Evolutionary conservation across 768 basidiomycete genomes (phyloP).

Genomic region (Termitomyces sp.): DNA sequence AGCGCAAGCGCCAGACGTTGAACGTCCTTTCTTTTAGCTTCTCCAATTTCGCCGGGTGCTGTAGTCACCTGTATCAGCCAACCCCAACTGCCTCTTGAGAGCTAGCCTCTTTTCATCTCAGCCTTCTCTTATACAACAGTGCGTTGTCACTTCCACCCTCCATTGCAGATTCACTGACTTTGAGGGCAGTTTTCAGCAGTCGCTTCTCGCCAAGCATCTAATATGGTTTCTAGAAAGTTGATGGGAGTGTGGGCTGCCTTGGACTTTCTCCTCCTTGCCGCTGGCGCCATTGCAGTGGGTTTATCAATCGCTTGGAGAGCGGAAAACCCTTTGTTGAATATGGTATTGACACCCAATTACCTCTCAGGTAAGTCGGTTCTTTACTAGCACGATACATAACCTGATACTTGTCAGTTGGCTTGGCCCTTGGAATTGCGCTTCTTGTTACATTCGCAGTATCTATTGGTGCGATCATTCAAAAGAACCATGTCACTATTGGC

Average conservation of each 20-base stretch:
- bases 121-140: slow-evolving; percentile 1
- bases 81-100: slow-evolving; percentile 48
- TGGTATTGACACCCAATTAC: slow-evolving; percentile 57
- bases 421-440: slow-evolving; percentile 63
- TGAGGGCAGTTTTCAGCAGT: neutral
- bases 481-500: slow-evolving; percentile 63
- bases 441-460: slow-evolving; percentile 69
- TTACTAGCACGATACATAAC: neutral
- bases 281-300: slow-evolving; percentile 60
- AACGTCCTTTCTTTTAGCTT: slow-evolving; percentile 50
- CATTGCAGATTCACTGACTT: neutral
- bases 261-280: slow-evolving; percentile 66
- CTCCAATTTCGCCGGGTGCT: slow-evolving; percentile 32
- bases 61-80: slow-evolving; percentile 34
- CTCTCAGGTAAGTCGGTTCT: slow-evolving; percentile 48
- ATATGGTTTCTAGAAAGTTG: slow-evolving; percentile 71
- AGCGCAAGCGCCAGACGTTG: slow-evolving; percentile 64
- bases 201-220: neutral
- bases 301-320: slow-evolving; percentile 71
- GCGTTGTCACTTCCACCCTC: neutral
- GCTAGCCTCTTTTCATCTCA: slow-evolving; percentile 13
- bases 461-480: slow-evolving; percentile 65
- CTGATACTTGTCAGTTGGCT: slow-evolving; percentile 49
- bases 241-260: slow-evolving; percentile 72
- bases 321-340: slow-evolving; percentile 67